Percentiles rank a stretch among this genome's conserved stretches.
Evolutionary conservation across 495 filamentous ascomycete species (phyloP).

Genomic region (Neurospora sp.): DNA sequence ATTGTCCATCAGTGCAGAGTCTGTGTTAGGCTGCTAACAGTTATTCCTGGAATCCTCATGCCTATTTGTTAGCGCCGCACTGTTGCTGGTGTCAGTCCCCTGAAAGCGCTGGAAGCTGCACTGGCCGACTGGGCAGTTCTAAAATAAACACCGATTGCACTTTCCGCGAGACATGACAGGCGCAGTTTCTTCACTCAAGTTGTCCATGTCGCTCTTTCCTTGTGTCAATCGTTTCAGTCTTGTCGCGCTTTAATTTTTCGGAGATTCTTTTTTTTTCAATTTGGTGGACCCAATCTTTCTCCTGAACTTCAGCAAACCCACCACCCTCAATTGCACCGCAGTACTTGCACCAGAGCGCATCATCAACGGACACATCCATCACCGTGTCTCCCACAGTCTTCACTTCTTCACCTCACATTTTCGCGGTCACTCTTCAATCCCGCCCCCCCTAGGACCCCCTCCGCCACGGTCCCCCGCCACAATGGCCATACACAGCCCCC

Average conservation of each 20-base stretch:
- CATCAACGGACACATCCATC: fast-evolving
- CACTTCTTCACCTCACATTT: background rate
- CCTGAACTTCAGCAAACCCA: background rate
- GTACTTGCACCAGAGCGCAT: background rate
- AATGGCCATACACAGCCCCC: background rate
- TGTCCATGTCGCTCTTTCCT: background rate
- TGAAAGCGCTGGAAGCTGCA: background rate
- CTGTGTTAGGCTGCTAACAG: background rate
- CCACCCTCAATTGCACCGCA: background rate
- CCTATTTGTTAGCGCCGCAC: too few species aligned
- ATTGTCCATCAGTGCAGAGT: too few species aligned
- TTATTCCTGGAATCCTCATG: too few species aligned
- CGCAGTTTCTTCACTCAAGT: background rate
- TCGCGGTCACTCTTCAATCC: background rate
- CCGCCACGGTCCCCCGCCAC: background rate
- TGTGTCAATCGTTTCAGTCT: background rate
- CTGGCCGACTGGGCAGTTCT: background rate
- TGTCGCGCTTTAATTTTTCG: background rate
- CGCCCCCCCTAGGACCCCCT: background rate
- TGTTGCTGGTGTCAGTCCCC: background rate
- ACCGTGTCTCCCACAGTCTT: background rate
- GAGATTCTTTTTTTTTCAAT: too few species aligned
- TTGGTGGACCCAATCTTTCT: background rate
- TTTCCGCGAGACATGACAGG: background rate
- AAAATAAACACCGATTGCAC: background rate